phyloP scores from a whole-genome alignment of 2,329 filamentous ascomycete genomes.

The Tolypocladium amazonense region DNA sequence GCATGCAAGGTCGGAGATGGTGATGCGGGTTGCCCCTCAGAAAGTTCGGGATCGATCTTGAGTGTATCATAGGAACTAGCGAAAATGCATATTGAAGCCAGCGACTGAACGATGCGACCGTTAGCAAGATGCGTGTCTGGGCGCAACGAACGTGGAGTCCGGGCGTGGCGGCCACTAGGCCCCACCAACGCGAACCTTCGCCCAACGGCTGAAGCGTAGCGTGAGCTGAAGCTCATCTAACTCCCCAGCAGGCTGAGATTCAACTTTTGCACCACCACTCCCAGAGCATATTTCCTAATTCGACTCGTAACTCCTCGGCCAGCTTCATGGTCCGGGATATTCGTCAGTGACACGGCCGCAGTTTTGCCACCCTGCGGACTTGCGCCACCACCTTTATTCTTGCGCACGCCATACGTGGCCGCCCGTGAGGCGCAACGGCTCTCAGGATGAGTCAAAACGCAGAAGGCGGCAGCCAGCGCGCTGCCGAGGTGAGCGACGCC shows the following conservation, averaged over 20 bases:
- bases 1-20: not conserved
- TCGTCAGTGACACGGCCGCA: not conserved
- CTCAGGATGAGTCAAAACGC: not conserved
- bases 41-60: no score
- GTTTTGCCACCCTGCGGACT: not conserved
- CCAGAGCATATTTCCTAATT: not conserved
- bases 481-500: conserved; percentile 14
- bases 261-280: no score
- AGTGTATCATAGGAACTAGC: no score
- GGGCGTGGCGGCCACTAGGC: no score
- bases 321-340: not conserved
- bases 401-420: not conserved
- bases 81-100: not conserved
- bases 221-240: not conserved
- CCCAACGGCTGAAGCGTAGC: not conserved
- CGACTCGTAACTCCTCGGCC: not conserved
- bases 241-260: no score
- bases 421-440: not conserved
- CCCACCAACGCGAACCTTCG: not conserved
- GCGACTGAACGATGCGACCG: not conserved
- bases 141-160: not conserved
- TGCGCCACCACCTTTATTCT: not conserved
- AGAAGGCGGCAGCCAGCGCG: conserved; percentile 11
- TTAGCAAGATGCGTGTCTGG: not conserved
- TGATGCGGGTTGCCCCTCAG: no score